phyloP scores from a whole-genome alignment of 169 alveolate genomes.

The Plasmodium cynomolgi region DNA sequence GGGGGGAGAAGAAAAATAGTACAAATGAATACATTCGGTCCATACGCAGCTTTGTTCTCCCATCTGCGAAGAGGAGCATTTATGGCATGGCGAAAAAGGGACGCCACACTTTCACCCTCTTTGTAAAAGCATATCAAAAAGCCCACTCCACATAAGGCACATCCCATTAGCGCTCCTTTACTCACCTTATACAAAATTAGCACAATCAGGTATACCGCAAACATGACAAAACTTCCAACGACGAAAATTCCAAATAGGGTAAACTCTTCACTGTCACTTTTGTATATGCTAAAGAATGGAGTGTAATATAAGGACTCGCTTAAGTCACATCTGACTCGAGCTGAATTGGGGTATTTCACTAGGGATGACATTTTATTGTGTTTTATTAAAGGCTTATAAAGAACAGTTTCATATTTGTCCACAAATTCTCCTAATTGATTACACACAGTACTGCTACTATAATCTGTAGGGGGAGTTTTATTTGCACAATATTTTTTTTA shows the following conservation, averaged over 20 bases:
- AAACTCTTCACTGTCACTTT: not conserved
- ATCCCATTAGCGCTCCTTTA: not conserved
- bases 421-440: not conserved
- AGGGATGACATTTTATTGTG: not conserved
- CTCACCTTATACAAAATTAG: not conserved
- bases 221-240: not conserved
- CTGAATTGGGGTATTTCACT: not conserved
- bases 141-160: not conserved
- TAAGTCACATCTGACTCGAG: not conserved
- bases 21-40: no score
- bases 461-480: not conserved
- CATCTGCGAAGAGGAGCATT: no score
- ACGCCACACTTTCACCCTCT: not conserved
- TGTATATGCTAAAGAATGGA: not conserved
- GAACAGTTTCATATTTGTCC: not conserved
- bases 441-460: not conserved
- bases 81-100: no score
- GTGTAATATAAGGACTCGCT: not conserved
- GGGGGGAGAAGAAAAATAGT: not conserved
- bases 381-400: not conserved
- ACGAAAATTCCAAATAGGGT: not conserved
- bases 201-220: not conserved
- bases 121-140: not conserved
- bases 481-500: not conserved
- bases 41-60: no score